Conservation (phyloP, 2,329 filamentous ascomycete species). For the Fusarium ramigenum region DNA sequence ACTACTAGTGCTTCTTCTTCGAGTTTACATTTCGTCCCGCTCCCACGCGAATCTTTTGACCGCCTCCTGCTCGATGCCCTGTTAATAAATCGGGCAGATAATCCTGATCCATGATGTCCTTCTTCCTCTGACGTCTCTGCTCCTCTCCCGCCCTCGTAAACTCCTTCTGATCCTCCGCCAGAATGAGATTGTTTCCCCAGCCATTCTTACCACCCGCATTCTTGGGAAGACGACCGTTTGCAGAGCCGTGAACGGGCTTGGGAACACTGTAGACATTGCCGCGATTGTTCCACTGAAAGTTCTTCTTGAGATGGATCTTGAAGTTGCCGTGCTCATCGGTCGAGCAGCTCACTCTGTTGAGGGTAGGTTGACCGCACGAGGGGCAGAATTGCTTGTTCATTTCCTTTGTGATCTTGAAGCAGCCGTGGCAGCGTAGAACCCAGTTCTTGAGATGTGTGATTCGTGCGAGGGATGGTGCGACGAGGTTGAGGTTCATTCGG, state of each 20-base stretch:
- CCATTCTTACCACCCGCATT: constrained; percentile 82
- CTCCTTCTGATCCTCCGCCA: constrained; percentile 97
- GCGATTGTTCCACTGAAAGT: constrained; percentile 95
- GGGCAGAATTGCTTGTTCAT: constrained; percentile 93
- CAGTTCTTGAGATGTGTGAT: constrained; percentile 89
- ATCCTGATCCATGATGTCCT: constrained; percentile 94
- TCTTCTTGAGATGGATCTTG: constrained; percentile 87
- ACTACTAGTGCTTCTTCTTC: constrained; percentile 64
- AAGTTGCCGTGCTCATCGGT: constrained; percentile 85
- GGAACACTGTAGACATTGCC: constrained; percentile 94
- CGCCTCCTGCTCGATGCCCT: constrained; percentile 73
- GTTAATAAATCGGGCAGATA: constrained; percentile 87
- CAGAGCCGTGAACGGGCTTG: constrained; percentile 83
- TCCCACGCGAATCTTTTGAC: constrained; percentile 80
- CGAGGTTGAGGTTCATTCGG: constrained; percentile 91
- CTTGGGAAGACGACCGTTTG: constrained; percentile 78
- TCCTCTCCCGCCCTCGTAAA: constrained; percentile 72
- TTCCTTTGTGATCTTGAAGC: constrained; percentile 85
- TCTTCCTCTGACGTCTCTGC: constrained; percentile 73
- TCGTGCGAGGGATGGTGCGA: constrained; percentile 80
- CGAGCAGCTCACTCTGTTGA: constrained; percentile 86
- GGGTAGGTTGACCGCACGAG: constrained; percentile 85
- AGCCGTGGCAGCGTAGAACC: constrained; percentile 92
- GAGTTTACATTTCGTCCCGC: constrained; percentile 89
- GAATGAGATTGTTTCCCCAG: constrained; percentile 85